Evolutionary conservation across 2,329 filamentous ascomycete genomes (phyloP).

Genomic region (Colletotrichum filicis): DNA sequence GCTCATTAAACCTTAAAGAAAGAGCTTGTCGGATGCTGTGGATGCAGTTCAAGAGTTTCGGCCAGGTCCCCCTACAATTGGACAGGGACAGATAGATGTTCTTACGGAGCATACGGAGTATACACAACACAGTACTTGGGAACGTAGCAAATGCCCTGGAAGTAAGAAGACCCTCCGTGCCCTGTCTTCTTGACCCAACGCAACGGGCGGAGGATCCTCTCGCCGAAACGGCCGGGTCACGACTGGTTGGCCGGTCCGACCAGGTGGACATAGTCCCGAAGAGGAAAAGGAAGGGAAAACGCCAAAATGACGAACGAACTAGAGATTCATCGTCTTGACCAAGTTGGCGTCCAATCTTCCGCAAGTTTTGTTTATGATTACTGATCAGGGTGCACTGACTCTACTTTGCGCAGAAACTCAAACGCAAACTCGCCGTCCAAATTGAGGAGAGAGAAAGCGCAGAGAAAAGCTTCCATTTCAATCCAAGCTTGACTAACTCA

Average conservation of each 20-base stretch:
- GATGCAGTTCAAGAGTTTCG: background rate
- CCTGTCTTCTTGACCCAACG: background rate
- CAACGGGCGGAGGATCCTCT: background rate
- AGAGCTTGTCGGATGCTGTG: background rate
- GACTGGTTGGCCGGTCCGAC: background rate
- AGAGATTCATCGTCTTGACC: background rate
- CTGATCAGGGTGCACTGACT: background rate
- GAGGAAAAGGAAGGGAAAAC: background rate
- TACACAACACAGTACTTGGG: too few relatives aligned
- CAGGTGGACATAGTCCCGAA: background rate
- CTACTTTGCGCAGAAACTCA: background rate
- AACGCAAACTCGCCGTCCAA: background rate
- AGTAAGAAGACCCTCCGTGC: background rate
- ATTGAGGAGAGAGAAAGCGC: background rate
- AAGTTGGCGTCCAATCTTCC: background rate
- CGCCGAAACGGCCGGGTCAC: background rate
- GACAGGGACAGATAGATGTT: background rate
- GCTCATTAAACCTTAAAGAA: conserved; percentile 33
- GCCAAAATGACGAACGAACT: background rate
- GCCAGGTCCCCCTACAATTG: background rate
- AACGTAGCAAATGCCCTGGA: too few relatives aligned
- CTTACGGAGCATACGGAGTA: too few relatives aligned
- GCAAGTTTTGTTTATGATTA: background rate
- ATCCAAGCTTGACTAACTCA: background rate
- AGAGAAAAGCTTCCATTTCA: background rate